Evolutionary conservation across 2,329 filamentous ascomycete genomes (phyloP).

Genomic region (Alternaria hordeiaustralica): DNA sequence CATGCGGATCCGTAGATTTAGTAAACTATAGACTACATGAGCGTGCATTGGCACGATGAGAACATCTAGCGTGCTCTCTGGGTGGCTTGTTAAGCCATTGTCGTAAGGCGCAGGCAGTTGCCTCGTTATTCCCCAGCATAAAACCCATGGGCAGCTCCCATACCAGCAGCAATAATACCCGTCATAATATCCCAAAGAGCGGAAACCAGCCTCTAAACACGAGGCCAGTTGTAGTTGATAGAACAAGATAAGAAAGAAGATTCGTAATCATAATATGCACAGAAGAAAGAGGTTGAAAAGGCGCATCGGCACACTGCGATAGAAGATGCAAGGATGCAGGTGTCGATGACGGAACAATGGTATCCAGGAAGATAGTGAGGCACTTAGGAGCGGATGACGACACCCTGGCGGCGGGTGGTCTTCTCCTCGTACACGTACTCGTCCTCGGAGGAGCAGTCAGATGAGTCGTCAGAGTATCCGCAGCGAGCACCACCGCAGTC

Average conservation of each 20-base stretch:
- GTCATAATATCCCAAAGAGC: conserved; percentile 8
- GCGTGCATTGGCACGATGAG: conserved; percentile 28
- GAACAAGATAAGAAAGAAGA: conserved; percentile 14
- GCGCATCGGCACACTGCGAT: conserved; percentile 3
- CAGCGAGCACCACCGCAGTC: conserved; percentile 92
- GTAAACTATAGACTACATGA: conserved; percentile 19
- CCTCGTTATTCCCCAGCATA: not conserved
- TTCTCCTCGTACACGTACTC: conserved; percentile 61
- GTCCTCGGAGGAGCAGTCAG: conserved; percentile 74
- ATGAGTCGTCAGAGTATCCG: conserved; percentile 76
- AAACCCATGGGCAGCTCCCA: conserved; percentile 11
- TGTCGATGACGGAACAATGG: not conserved
- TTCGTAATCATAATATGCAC: conserved; percentile 40
- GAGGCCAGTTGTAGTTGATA: not conserved
- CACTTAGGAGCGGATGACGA: conserved; percentile 50
- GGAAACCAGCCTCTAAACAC: not conserved
- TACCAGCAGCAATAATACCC: conserved; percentile 28
- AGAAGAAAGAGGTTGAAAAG: conserved; percentile 26
- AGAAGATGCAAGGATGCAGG: not conserved
- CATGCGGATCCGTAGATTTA: conserved; percentile 28
- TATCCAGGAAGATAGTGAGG: not conserved
- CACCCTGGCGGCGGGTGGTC: conserved; percentile 55
- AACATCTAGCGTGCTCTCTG: conserved; percentile 12
- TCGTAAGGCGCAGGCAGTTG: conserved; percentile 1
- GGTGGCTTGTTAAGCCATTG: not conserved